These are phyloP conservation scores for Nakazawaea ernobii DNA, from an alignment of 805 yeast species.

Conservation along the genomic window DNA sequence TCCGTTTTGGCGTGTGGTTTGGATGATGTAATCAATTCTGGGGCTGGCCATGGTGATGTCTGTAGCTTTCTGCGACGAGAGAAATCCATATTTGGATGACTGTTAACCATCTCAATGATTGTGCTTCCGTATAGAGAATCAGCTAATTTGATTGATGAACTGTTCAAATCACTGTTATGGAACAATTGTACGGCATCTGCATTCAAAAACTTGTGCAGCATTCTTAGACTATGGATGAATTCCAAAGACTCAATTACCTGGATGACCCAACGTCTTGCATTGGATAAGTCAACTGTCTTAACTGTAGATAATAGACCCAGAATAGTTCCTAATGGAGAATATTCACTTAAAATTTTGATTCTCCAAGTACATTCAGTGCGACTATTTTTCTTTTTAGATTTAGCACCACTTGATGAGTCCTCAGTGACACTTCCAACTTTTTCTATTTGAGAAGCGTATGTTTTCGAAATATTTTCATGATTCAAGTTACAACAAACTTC, in stretches of 20 bases:
- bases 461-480: constrained; percentile 60
- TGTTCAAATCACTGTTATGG: constrained; percentile 44
- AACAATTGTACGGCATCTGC: constrained; percentile 52
- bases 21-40: constrained; percentile 48
- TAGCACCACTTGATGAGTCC: constrained; percentile 20
- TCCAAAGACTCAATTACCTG: constrained; percentile 84
- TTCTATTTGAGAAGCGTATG: constrained; percentile 73
- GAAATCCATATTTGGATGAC: constrained; percentile 23
- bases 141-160: constrained; percentile 51
- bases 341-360: constrained; percentile 63
- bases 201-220: constrained; percentile 65
- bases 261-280: constrained; percentile 85
- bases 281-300: constrained; percentile 59
- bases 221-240: constrained; percentile 76
- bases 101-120: constrained; percentile 30
- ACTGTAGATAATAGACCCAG: constrained; percentile 64
- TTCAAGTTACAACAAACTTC: constrained; percentile 51
- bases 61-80: constrained; percentile 18
- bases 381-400: constrained; percentile 25
- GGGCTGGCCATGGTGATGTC: constrained; percentile 62
- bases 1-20: constrained; percentile 78
- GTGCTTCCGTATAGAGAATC: constrained; percentile 56
- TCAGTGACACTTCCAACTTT: constrained; percentile 30
- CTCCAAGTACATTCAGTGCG: constrained; percentile 51
- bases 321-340: constrained; percentile 49